A percentile compares a stretch with the other conserved stretches of the same genome.
These are phyloP conservation scores for Lenzites betulinus DNA, from an alignment of 768 basidiomycete genomes.

Conservation along the genomic window DNA sequence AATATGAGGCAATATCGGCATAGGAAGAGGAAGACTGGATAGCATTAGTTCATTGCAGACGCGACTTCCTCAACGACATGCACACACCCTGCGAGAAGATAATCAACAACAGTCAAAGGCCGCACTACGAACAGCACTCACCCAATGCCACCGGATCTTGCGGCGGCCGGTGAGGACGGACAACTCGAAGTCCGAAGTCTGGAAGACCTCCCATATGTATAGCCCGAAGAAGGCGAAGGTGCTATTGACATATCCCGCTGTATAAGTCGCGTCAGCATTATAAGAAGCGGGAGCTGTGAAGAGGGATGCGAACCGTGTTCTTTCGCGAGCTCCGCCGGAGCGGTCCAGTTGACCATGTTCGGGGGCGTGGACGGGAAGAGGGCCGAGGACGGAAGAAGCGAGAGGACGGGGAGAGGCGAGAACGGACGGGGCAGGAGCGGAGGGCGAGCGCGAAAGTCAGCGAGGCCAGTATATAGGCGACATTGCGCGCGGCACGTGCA, in stretches of 20 bases:
- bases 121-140: conserved; percentile 36
- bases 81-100: conserved; percentile 3
- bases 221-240: conserved; percentile 66
- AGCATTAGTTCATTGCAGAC: not conserved
- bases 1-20: conserved; percentile 74
- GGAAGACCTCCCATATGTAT: conserved; percentile 67
- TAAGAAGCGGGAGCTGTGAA: not conserved
- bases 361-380: not conserved
- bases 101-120: conserved; percentile 52
- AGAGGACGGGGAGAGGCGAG: not conserved
- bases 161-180: conserved; percentile 60
- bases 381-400: conserved; percentile 6
- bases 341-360: conserved; percentile 54
- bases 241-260: conserved; percentile 61
- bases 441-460: not conserved
- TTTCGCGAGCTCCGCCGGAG: conserved; percentile 44
- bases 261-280: conserved; percentile 1
- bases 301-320: conserved; percentile 1
- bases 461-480: conserved; percentile 16
- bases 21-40: conserved; percentile 64
- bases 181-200: conserved; percentile 68
- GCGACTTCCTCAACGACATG: not conserved
- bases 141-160: conserved; percentile 69
- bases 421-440: not conserved
- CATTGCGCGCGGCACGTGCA: conserved; percentile 11